phyloP scores from a whole-genome alignment of 768 basidiomycete species.

The Cystobasidium ongulense region DNA sequence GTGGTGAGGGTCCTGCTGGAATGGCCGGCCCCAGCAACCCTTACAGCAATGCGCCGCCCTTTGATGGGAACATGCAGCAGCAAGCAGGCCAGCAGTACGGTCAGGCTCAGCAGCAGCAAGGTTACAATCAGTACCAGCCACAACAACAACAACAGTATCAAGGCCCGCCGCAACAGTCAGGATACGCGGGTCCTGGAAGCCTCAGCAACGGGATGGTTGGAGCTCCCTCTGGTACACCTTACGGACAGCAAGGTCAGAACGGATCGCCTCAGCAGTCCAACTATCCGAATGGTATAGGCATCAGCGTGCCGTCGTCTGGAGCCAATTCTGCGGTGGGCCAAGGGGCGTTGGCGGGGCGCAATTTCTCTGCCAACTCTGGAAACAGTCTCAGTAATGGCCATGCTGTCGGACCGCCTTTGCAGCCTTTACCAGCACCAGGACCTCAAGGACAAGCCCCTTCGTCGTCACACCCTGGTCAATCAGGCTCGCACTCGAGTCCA shows the following conservation, averaged over 20 bases:
- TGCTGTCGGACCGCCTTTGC: neutral
- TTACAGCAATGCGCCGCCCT: neutral
- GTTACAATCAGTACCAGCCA: neutral
- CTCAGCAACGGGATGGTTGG: constrained; percentile 21
- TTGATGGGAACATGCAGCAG: neutral
- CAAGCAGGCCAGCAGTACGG: neutral
- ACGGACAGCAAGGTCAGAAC: neutral
- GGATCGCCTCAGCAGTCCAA: neutral
- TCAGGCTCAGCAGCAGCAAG: constrained; percentile 16
- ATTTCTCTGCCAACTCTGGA: neutral
- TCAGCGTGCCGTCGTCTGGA: neutral
- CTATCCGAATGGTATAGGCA: neutral
- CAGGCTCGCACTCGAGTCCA: neutral
- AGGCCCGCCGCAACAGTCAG: neutral
- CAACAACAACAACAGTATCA: neutral
- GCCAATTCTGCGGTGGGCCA: neutral
- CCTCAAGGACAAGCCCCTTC: neutral
- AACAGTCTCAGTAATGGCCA: neutral
- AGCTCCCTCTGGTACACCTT: neutral
- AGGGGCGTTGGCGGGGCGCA: neutral
- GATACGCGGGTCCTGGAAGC: neutral
- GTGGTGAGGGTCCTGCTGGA: neutral
- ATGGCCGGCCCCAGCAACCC: neutral
- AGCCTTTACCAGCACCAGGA: neutral
- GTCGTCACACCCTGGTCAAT: neutral